These are phyloP conservation scores for Macadamia integrifolia DNA, from an alignment of 164 flowering plant genomes.

Conservation along the genomic window DNA sequence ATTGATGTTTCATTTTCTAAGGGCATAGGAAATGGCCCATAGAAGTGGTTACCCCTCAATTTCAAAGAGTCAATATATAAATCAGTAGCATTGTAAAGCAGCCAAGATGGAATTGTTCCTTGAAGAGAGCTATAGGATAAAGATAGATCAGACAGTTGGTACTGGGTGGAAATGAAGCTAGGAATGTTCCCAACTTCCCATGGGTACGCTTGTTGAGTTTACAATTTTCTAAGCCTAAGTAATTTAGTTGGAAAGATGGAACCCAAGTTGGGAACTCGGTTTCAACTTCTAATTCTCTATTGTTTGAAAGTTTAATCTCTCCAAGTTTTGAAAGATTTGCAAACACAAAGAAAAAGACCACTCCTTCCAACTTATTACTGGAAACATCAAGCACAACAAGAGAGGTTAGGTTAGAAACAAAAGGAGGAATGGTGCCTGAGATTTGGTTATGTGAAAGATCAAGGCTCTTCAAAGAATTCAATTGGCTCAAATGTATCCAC, in stretches of 20 bases:
- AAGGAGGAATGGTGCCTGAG: background rate
- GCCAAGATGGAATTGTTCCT: background rate
- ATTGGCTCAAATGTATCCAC: no score
- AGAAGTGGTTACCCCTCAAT: background rate
- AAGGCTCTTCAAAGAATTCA: background rate
- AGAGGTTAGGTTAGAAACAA: no score
- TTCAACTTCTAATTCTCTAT: background rate
- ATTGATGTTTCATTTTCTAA: background rate
- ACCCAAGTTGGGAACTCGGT: background rate
- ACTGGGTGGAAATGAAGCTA: background rate
- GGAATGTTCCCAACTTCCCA: no score
- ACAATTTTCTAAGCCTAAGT: no score
- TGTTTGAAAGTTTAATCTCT: no score
- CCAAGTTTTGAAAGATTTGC: no score
- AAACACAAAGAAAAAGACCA: no score
- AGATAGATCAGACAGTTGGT: background rate
- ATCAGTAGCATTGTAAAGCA: no score
- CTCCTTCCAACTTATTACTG: no score
- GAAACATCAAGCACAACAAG: no score
- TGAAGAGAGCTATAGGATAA: background rate
- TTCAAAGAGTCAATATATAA: background rate
- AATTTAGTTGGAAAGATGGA: no score
- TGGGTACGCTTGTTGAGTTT: no score
- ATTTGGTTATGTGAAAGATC: background rate
- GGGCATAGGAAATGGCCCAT: background rate